Conservation (phyloP, 2,329 filamentous ascomycete species). For the Metarhizium album region DNA sequence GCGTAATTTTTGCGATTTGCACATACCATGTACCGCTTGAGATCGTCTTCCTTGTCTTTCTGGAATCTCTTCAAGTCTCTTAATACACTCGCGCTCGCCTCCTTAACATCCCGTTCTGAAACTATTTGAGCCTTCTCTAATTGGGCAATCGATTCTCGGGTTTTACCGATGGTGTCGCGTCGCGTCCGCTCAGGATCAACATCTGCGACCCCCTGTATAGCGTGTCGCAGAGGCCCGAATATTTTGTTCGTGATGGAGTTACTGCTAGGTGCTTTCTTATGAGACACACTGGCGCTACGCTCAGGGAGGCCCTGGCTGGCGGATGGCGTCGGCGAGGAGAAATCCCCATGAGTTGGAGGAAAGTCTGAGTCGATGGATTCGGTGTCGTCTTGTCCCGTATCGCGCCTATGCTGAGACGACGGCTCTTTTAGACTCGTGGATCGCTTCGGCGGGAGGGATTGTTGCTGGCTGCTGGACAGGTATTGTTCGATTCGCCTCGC, state of each 20-base stretch:
- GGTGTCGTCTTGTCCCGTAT: conserved; percentile 61
- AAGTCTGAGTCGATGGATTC: conserved; percentile 95
- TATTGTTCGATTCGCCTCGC: conserved; percentile 91
- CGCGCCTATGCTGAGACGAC: conserved; percentile 37
- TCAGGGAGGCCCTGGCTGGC: conserved; percentile 62
- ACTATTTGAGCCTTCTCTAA: conserved; percentile 85
- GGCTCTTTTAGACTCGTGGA: conserved; percentile 50
- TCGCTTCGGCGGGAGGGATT: conserved; percentile 50
- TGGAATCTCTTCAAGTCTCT: conserved; percentile 91
- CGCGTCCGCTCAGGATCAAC: conserved; percentile 89
- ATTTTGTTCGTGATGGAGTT: conserved; percentile 89
- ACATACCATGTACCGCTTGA: conserved; percentile 90
- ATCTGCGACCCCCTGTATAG: conserved; percentile 91
- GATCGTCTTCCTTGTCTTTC: conserved; percentile 86
- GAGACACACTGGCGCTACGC: conserved; percentile 35
- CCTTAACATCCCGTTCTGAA: conserved; percentile 83
- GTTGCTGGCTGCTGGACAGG: conserved; percentile 61
- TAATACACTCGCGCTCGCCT: conserved; percentile 80
- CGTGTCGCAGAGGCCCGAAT: conserved; percentile 89
- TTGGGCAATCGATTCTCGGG: conserved; percentile 73
- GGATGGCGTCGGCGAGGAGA: conserved; percentile 51
- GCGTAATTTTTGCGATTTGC: background rate
- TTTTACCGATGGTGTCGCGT: conserved; percentile 91
- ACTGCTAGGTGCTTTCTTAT: conserved; percentile 76
- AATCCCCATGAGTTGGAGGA: conserved; percentile 73